Base-by-base conservation (phyloP, 805 yeast species). In the Candida jianshihensis region DNA sequence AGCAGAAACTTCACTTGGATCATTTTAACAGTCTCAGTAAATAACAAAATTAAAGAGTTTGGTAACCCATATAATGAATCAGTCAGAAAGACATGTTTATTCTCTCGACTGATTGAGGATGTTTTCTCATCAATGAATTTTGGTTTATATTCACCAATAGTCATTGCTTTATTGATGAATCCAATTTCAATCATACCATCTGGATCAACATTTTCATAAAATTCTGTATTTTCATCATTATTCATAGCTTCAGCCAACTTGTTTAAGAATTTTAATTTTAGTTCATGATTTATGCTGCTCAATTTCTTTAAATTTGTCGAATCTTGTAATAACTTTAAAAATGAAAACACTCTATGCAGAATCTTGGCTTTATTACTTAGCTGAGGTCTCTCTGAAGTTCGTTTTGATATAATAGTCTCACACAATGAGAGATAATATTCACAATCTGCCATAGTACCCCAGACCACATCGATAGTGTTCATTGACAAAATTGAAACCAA, bases 371-470 rank as follows among this genome's bases (percentile, higher is more conserved):
- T 86, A 16, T 83, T 69, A 0, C 89, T 78, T 17, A 86, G 57
- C 42, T 72, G 74, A 47, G 79, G 74, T 52, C 87, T 75, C 36
- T 65, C 69, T 30, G 63, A 63, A 79, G 81, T 78, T 49, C 90
- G 75, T 46, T 76, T 71, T 24, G 75, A 73, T 19, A 87, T 80
- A 38, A 84, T 79, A 38, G 71, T 73, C 42, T 85, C 90, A 61
- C 95, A 83, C 48, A 87, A 75, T 37, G 76, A 73, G 36, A 87
- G 65, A 59, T 85, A 85, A 39, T 78, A 71, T 43, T 75, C 77
- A 51, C 95, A 85, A 46, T 83, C 92, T 37, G 82, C 79, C 89
- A 84, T 83, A 1, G 90, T 78, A 3, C 96, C 95, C 86, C 94
- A 82, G 13, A 85, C 89, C 35, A 85, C 79, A 60, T 87, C 95